Evolutionary conservation across 352 stramenopile genomes (phyloP), one percentile per base, ranked within the genome.

Genomic region (Pythium plurisporium): DNA sequence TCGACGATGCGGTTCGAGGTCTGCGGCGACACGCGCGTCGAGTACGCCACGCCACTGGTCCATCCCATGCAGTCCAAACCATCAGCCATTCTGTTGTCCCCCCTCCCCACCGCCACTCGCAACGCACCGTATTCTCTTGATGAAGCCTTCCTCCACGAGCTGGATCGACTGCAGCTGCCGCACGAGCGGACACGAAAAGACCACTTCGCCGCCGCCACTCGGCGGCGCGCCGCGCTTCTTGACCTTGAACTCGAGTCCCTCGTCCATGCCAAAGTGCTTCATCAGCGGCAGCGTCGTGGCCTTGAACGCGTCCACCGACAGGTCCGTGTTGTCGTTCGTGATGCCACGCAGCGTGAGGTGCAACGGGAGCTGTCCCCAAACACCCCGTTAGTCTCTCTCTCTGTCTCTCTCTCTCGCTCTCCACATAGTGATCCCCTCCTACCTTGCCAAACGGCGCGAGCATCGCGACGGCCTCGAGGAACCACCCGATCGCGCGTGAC

Each of bases 401-500:
- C n/a, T n/a, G n/a, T n/a, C n/a, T n/a, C n/a, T n/a, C n/a, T n/a
- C n/a, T n/a, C n/a, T n/a, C n/a, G n/a, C n/a, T n/a, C n/a, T n/a
- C n/a, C n/a, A n/a, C n/a, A n/a, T n/a, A n/a, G n/a, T n/a, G 19
- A 17, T 6, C 20, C 25, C 5, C 6, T n/a, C 49, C 5, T 50
- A 69, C 61, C 65, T 99, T 99, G 25, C 89, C 96, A 81, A 99
- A 99, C 0, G 97, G 86, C 25, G 94, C 91, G 8, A 99, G 77
- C 25, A 93, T 91, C n/a, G 99, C 78, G 15, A 99, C 80, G 22
- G 95, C 95, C 68, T 99, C 97, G 15, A 99, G 71, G 74, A 99
- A 99, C 96, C 97, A 99, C 30, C 97, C 96, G 45, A 99, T 94
- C 20, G 89, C n/a, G n/a, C n/a, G n/a, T n/a, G n/a, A n/a, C n/a